Evolutionary conservation across 257 asterid species (phyloP).

Genomic region (Striga asiatica): DNA sequence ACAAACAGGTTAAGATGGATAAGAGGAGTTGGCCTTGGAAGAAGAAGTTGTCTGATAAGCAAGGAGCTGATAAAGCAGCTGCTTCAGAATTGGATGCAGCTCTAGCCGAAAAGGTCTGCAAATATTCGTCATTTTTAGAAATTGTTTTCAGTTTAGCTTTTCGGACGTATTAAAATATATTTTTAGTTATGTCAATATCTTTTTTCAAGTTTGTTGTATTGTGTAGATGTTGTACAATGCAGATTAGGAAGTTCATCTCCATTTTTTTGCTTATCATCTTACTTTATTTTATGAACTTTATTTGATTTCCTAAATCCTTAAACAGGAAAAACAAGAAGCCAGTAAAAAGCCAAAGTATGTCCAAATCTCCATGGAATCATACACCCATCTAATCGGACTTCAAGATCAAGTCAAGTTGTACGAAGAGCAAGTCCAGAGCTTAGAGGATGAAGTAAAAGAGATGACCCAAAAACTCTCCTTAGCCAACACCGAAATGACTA

Average conservation of each 20-base stretch:
- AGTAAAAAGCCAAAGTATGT: slow-evolving; percentile 75
- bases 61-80: slow-evolving; percentile 35
- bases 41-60: slow-evolving; percentile 87
- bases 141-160: too few species aligned
- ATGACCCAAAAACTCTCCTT: slow-evolving; percentile 71
- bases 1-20: slow-evolving; percentile 53
- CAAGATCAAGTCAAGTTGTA: slow-evolving; percentile 78
- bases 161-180: too few species aligned
- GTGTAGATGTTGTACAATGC: too few species aligned
- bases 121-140: too few species aligned
- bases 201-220: too few species aligned
- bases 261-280: too few species aligned
- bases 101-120: slow-evolving; percentile 54
- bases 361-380: slow-evolving; percentile 87
- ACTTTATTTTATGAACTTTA: too few species aligned
- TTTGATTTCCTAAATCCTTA: slow-evolving; percentile 5
- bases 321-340: slow-evolving; percentile 51
- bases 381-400: slow-evolving; percentile 83
- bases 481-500: slow-evolving; percentile 58
- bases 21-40: slow-evolving; percentile 97
- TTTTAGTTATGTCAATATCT: too few species aligned
- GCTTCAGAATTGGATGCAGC: slow-evolving; percentile 35
- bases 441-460: slow-evolving; percentile 66
- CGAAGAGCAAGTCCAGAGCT: slow-evolving; percentile 53
- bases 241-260: too few species aligned